A percentile compares a stretch with the other conserved stretches of the same genome.
These are phyloP conservation scores for Trichoderma atroviride DNA, from an alignment of 2,329 filamentous ascomycete species.

Conservation along the genomic window DNA sequence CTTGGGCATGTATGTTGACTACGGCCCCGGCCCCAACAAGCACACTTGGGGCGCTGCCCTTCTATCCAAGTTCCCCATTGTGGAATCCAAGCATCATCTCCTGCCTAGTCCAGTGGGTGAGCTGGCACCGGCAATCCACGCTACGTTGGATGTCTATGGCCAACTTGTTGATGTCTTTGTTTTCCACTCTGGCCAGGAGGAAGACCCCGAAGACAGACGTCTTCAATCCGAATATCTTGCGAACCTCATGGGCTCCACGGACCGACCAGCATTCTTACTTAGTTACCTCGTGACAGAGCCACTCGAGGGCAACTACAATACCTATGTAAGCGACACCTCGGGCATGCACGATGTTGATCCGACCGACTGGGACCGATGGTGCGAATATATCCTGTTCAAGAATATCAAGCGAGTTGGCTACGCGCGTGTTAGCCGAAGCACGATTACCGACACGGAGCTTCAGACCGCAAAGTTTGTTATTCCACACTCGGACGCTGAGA, in stretches of 20 bases:
- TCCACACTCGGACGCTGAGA: conserved; percentile 63
- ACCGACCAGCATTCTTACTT: conserved; percentile 80
- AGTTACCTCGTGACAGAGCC: conserved; percentile 93
- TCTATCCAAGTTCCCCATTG: conserved; percentile 94
- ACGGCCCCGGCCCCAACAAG: conserved; percentile 95
- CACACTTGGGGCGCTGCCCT: conserved; percentile 96
- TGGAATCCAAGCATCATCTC: conserved; percentile 95
- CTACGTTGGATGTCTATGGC: conserved; percentile 92
- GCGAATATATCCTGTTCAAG: conserved; percentile 98
- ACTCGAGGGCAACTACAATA: conserved; percentile 92
- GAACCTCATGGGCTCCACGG: conserved; percentile 80
- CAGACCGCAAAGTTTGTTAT: conserved; percentile 96
- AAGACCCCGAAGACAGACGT: conserved; percentile 88
- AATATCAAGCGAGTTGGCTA: conserved; percentile 83
- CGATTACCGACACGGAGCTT: conserved; percentile 95
- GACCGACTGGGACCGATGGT: conserved; percentile 95
- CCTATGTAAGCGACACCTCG: conserved; percentile 80
- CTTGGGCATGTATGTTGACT: conserved; percentile 98
- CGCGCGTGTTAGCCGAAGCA: conserved; percentile 82
- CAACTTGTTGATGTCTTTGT: conserved; percentile 91
- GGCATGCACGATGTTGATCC: conserved; percentile 96
- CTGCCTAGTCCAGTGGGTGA: conserved; percentile 92
- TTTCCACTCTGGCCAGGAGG: conserved; percentile 98
- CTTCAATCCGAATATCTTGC: conserved; percentile 85
- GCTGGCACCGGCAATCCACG: conserved; percentile 92